These are phyloP conservation scores for Rutstroemia sp. DNA, from an alignment of 2,329 filamentous ascomycete genomes.

Conservation along the genomic window DNA sequence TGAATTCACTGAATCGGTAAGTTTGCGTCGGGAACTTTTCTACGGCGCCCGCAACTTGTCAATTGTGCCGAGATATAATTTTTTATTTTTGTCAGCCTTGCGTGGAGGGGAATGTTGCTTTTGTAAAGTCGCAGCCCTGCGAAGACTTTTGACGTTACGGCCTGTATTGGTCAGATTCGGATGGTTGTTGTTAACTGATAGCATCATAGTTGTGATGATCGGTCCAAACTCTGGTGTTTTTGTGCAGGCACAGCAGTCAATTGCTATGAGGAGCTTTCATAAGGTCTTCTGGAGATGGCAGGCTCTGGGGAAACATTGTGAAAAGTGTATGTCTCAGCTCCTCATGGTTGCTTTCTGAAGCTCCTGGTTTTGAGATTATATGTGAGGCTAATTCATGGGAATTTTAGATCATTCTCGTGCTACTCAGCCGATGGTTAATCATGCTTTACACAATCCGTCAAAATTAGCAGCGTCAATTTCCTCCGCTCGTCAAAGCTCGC, in stretches of 20 bases:
- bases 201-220: background rate
- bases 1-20: too few relatives aligned
- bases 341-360: background rate
- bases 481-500: background rate
- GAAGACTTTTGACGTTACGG: background rate
- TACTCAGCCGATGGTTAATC: too few relatives aligned
- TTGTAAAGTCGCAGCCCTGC: background rate
- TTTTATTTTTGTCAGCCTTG: background rate
- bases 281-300: conserved; percentile 4
- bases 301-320: background rate
- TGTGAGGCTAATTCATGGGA: too few relatives aligned
- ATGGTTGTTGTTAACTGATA: background rate
- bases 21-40: conserved; percentile 1
- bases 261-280: background rate
- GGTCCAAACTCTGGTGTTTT: background rate
- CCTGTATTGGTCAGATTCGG: background rate
- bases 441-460: too few relatives aligned
- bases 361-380: too few relatives aligned
- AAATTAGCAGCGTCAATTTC: background rate
- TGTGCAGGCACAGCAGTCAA: background rate
- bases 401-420: too few relatives aligned
- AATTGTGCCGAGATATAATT: background rate
- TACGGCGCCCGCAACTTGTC: background rate
- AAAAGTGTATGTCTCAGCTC: background rate
- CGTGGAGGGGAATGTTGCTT: background rate